Base-by-base conservation (phyloP, 306 rosid species). In the Vigna hirtella region DNA sequence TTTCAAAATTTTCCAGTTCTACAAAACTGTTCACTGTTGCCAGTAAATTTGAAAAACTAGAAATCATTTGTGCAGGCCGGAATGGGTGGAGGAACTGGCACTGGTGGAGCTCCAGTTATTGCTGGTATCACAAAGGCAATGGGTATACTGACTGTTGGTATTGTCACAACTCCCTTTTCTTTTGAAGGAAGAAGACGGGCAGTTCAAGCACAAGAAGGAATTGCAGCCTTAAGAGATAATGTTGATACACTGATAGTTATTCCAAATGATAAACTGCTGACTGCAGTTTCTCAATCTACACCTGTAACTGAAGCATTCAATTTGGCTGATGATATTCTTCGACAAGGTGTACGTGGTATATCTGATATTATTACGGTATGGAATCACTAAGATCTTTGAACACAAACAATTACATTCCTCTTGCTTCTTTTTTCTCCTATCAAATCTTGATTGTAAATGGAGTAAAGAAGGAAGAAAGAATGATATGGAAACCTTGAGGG, bases 41-140 rank as follows among this genome's bases (percentile, higher is more conserved):
- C 71, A 59, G 20, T 72, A 28, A 68, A 68, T 45, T 49, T 82
- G 78, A 43, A 68, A 63, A 40, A 42, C 43, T 67, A 18, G 70
- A 76, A 66, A 51, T 82, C 76, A 50, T 67, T 61, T 76, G 47
- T 81, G 80, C 82, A 95, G 99, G 91, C 99, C 74, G 99, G 99
- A 87, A 95, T 95, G 99, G 99, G 99, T 62, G 99, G 99, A 83
- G 99, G 99, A 80, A 95, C 99, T 40, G 99, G 99, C 74, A 95
- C 99, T 57, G 99, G 99, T 45, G 99, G 93, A 69, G 99, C 97
- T 79, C 99, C 99, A 63, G 83, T 95, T 72, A 93, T 93, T 82
- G 99, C 99, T 42, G 97, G 98, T 67, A 82, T 88, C 77, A 97
- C 99, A 72, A 95, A 95, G 90, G 87, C 99, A 40, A 87, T 95